phyloP scores from a whole-genome alignment of 2,329 filamentous ascomycete genomes.

The Penicillium sp. region DNA sequence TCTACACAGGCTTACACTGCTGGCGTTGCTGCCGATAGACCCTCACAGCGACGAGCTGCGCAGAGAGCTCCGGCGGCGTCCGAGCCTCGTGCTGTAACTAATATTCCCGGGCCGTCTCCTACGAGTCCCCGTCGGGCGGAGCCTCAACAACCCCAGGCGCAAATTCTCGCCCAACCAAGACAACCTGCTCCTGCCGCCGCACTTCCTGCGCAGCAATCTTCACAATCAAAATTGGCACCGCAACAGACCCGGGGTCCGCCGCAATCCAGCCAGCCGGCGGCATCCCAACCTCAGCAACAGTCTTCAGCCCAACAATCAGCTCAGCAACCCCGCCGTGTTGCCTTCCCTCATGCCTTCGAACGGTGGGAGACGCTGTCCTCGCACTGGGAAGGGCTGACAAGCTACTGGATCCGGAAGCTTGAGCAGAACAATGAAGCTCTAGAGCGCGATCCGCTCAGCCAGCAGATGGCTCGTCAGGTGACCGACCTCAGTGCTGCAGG shows the following conservation, averaged over 20 bases:
- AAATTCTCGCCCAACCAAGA: slow-evolving; percentile 22
- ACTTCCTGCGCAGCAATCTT: slow-evolving; percentile 25
- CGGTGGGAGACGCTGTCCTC: slow-evolving; percentile 96
- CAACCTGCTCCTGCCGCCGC: slow-evolving; percentile 24
- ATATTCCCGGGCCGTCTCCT: slow-evolving; percentile 16
- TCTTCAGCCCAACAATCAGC: slow-evolving; percentile 27
- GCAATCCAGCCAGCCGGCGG: not conserved
- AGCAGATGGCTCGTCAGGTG: slow-evolving; percentile 90
- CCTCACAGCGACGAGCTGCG: slow-evolving; percentile 25
- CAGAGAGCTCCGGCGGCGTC: slow-evolving; percentile 18
- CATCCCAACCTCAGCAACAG: not conserved
- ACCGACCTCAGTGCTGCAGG: slow-evolving; percentile 96
- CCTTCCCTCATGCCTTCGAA: slow-evolving; percentile 96
- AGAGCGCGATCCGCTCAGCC: slow-evolving; percentile 77
- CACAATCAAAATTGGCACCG: slow-evolving; percentile 24
- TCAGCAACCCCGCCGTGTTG: slow-evolving; percentile 58
- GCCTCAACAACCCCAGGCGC: slow-evolving; percentile 19
- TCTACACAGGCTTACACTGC: slow-evolving; percentile 49
- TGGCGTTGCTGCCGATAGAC: slow-evolving; percentile 41
- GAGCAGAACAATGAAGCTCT: slow-evolving; percentile 90
- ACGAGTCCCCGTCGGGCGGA: slow-evolving; percentile 25
- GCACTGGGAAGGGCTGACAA: slow-evolving; percentile 96
- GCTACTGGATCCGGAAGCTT: slow-evolving; percentile 93
- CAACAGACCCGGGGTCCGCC: slow-evolving; percentile 33
- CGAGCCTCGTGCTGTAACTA: slow-evolving; percentile 20